Conservation (phyloP, 2,329 filamentous ascomycete species). For the Pseudopithomyces maydicus region DNA sequence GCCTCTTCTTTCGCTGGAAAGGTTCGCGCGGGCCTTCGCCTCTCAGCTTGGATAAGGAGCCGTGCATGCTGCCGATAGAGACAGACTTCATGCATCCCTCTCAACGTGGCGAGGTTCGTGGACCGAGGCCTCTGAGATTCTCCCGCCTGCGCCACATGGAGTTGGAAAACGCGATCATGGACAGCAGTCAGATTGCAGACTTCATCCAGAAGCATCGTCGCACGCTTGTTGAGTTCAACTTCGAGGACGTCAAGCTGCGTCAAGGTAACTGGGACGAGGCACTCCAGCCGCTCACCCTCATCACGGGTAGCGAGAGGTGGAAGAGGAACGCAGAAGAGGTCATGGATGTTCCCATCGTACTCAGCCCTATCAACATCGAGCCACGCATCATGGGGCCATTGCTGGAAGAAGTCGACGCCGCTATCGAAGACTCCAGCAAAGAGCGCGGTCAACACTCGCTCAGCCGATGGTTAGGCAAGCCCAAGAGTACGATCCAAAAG, state of each 20-base stretch:
- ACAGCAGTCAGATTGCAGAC: slow-evolving; percentile 70
- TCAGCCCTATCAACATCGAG: slow-evolving; percentile 39
- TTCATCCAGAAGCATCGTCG: slow-evolving; percentile 71
- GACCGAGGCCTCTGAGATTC: slow-evolving; percentile 61
- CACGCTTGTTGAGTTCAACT: slow-evolving; percentile 77
- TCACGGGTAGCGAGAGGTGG: slow-evolving; percentile 47
- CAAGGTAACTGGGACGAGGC: slow-evolving; percentile 82
- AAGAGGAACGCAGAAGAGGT: slow-evolving; percentile 48
- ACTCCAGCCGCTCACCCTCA: slow-evolving; percentile 69
- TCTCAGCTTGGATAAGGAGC: slow-evolving; percentile 70
- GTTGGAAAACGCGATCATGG: slow-evolving; percentile 74
- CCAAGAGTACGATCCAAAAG: slow-evolving; percentile 20
- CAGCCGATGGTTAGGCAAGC: slow-evolving; percentile 39
- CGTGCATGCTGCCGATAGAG: slow-evolving; percentile 65
- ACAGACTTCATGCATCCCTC: slow-evolving; percentile 37
- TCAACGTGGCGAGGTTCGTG: slow-evolving; percentile 37
- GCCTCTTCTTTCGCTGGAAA: slow-evolving; percentile 78
- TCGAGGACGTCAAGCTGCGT: slow-evolving; percentile 74
- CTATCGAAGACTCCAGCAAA: slow-evolving; percentile 26
- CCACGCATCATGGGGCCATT: slow-evolving; percentile 42
- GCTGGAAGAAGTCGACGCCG: slow-evolving; percentile 36
- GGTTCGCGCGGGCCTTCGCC: slow-evolving; percentile 75
- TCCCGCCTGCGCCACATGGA: slow-evolving; percentile 70
- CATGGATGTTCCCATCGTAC: slow-evolving; percentile 49
- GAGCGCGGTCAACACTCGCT: slow-evolving; percentile 30